phyloP scores from a whole-genome alignment of 352 stramenopile genomes.

The Thalassiosira hispida region DNA sequence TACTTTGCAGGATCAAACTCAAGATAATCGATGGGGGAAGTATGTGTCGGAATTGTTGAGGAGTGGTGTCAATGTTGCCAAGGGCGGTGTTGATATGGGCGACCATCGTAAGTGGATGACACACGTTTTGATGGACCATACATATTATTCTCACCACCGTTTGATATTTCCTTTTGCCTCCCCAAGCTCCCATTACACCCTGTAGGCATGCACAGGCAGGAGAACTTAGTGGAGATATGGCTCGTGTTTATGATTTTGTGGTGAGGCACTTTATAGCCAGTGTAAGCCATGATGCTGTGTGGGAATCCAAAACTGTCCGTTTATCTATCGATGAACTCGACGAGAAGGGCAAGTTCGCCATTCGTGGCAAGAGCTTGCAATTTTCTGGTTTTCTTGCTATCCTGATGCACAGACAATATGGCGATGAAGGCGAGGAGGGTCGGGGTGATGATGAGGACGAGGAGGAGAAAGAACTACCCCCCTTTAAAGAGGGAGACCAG shows the following conservation, averaged over 20 bases:
- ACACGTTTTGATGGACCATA: neutral
- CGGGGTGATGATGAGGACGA: too few relatives aligned
- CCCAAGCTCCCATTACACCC: slow-evolving; percentile 87
- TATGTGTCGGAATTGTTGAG: slow-evolving; percentile 82
- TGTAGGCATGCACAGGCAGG: slow-evolving; percentile 69
- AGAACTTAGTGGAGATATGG: slow-evolving; percentile 86
- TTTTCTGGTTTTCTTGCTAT: slow-evolving; percentile 44
- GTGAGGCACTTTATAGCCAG: slow-evolving; percentile 90
- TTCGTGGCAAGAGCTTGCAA: slow-evolving; percentile 83
- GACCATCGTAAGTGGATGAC: slow-evolving; percentile 60
- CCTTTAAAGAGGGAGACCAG: too few relatives aligned
- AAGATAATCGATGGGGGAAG: slow-evolving; percentile 78
- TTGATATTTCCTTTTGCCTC: slow-evolving; percentile 9
- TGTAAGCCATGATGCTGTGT: slow-evolving; percentile 86
- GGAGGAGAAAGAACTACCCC: too few relatives aligned
- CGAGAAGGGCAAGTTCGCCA: slow-evolving; percentile 85
- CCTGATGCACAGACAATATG: too few relatives aligned
- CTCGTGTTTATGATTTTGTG: slow-evolving; percentile 88
- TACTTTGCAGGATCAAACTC: slow-evolving; percentile 82
- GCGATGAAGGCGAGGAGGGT: too few relatives aligned
- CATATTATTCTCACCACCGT: slow-evolving; percentile 33
- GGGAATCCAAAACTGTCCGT: slow-evolving; percentile 70
- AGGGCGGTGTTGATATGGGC: slow-evolving; percentile 80
- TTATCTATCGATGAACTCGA: slow-evolving; percentile 80
- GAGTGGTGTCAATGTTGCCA: slow-evolving; percentile 55